These are phyloP conservation scores for Mallotus japonicus DNA, from an alignment of 441 rosid genomes.

Conservation along the genomic window DNA sequence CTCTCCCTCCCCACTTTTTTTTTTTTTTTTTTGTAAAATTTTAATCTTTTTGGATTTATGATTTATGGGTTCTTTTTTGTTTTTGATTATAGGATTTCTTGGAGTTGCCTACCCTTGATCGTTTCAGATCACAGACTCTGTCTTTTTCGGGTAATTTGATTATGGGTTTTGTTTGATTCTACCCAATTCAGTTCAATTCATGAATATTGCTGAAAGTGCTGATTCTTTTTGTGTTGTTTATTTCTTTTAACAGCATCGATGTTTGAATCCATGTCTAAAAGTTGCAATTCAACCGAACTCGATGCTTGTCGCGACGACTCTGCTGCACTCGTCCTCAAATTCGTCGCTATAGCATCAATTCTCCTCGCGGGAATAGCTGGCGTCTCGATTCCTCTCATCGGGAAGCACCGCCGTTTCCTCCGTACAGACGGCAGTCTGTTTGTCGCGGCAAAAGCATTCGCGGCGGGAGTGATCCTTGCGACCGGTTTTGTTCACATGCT, in stretches of 20 bases:
- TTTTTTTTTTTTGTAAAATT: too few species aligned
- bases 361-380: constrained; percentile 61
- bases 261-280: constrained; percentile 33
- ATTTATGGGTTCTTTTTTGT: not conserved
- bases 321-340: constrained; percentile 54
- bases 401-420: constrained; percentile 53
- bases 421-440: constrained; percentile 57
- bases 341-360: constrained; percentile 72
- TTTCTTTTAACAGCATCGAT: constrained; percentile 32
- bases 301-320: constrained; percentile 60
- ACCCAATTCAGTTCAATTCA: too few species aligned
- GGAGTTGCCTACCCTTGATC: constrained; percentile 28
- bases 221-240: too few species aligned
- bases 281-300: constrained; percentile 40
- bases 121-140: constrained; percentile 26
- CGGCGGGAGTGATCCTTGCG: constrained; percentile 90
- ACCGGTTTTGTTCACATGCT: constrained; percentile 95
- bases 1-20: not conserved
- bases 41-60: not conserved
- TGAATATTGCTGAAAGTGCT: not conserved
- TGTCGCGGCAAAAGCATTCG: constrained; percentile 81
- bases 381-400: constrained; percentile 63
- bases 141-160: constrained; percentile 36
- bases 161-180: not conserved
- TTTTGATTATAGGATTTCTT: constrained; percentile 34